phyloP scores from a whole-genome alignment of 495 filamentous ascomycete species.

The Neurospora cerealis region DNA sequence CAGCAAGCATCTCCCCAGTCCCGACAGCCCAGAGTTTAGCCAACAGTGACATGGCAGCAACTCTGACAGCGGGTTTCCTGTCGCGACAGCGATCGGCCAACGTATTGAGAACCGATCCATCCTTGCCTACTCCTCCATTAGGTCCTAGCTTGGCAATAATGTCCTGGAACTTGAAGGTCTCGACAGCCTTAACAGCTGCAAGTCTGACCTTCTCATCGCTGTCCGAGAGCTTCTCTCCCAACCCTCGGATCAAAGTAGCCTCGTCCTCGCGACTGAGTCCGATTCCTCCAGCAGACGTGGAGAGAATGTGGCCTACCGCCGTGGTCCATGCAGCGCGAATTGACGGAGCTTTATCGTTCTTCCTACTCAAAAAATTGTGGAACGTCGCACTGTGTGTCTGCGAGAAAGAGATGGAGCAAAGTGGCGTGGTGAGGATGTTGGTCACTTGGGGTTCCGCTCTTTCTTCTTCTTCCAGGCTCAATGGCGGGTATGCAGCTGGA shows the following conservation, averaged over 20 bases:
- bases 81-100: conserved; percentile 87
- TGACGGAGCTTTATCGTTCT: conserved; percentile 69
- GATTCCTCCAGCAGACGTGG: conserved; percentile 77
- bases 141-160: conserved; percentile 71
- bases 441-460: conserved; percentile 32
- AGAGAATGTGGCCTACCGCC: conserved; percentile 67
- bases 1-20: conserved; percentile 72
- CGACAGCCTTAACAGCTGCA: conserved; percentile 73
- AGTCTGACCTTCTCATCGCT: conserved; percentile 84
- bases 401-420: conserved; percentile 74
- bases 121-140: conserved; percentile 57
- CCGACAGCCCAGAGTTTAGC: conserved; percentile 87
- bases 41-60: conserved; percentile 75
- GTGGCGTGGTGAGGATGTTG: conserved; percentile 63
- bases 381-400: conserved; percentile 70
- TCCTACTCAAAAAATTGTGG: conserved; percentile 68
- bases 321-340: conserved; percentile 82
- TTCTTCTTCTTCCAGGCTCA: conserved; percentile 51
- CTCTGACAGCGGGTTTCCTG: conserved; percentile 67
- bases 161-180: conserved; percentile 63
- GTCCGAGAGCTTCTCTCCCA: conserved; percentile 76
- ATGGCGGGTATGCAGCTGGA: conserved; percentile 68
- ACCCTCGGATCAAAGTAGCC: conserved; percentile 53
- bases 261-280: conserved; percentile 73
- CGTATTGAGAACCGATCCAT: conserved; percentile 62